Percentiles rank a stretch among this genome's conserved stretches.
These are phyloP conservation scores for Phytophthora capsici DNA, from an alignment of 352 stramenopile species.

Conservation along the genomic window DNA sequence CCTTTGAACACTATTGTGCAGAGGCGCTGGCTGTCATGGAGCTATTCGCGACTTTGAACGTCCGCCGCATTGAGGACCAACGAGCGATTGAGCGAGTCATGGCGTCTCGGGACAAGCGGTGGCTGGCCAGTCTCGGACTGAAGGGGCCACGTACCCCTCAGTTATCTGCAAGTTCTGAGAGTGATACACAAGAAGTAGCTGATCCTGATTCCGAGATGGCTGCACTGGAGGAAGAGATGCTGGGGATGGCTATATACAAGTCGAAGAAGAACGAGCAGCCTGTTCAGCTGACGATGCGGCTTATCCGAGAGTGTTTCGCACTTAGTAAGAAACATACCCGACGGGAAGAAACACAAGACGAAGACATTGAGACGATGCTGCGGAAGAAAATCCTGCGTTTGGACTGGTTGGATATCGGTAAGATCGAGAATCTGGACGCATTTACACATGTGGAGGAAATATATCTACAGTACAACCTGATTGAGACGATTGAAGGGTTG, in stretches of 20 bases:
- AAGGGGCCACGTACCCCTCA: slow-evolving; percentile 15
- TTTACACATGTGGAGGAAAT: slow-evolving; percentile 79
- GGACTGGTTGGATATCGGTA: slow-evolving; percentile 74
- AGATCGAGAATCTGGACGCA: slow-evolving; percentile 80
- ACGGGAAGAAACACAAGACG: slow-evolving; percentile 19
- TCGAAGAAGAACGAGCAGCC: slow-evolving; percentile 42
- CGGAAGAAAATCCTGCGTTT: slow-evolving; percentile 64
- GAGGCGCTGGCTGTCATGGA: slow-evolving; percentile 30
- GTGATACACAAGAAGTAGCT: slow-evolving; percentile 15
- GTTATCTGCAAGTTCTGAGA: slow-evolving; percentile 4
- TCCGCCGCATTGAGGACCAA: slow-evolving; percentile 36
- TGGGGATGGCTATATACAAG: slow-evolving; percentile 41
- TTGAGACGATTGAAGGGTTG: slow-evolving; percentile 67
- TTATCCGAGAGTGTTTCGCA: slow-evolving; percentile 61
- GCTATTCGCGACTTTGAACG: slow-evolving; percentile 46
- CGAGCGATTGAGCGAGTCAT: slow-evolving; percentile 39
- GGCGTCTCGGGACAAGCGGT: slow-evolving; percentile 38
- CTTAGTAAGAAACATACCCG: slow-evolving; percentile 12
- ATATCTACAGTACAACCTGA: slow-evolving; percentile 81
- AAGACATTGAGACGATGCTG: slow-evolving; percentile 55
- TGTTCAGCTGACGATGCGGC: slow-evolving; percentile 63
- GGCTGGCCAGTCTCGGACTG: slow-evolving; percentile 37
- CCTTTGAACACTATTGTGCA: slow-evolving; percentile 15
- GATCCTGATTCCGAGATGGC: slow-evolving; percentile 65
- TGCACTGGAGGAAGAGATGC: slow-evolving; percentile 60